Evolutionary conservation across 1,139 yeast genomes (phyloP).

Genomic region (Nakaseomyces bracarensis): DNA sequence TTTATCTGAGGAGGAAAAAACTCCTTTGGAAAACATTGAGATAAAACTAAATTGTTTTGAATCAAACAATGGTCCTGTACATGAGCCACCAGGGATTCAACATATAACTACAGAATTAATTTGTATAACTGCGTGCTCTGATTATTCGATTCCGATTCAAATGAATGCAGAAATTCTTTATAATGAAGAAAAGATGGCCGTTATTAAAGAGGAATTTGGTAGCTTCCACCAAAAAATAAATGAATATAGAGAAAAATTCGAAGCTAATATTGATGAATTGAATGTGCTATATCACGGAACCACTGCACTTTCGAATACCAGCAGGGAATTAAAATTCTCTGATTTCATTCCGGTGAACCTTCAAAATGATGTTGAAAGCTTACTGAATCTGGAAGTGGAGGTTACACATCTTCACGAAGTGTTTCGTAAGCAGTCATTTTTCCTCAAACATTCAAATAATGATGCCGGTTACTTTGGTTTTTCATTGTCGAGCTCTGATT

Average conservation of each 20-base stretch:
- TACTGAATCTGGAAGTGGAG: slow-evolving; percentile 18
- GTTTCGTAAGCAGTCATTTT: slow-evolving; percentile 19
- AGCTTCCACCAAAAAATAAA: slow-evolving; percentile 13
- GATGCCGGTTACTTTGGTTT: background rate
- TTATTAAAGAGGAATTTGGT: slow-evolving; percentile 12
- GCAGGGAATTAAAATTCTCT: slow-evolving; percentile 17
- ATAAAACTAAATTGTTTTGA: slow-evolving; percentile 26
- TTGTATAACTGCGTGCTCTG: slow-evolving; percentile 26
- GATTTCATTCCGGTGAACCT: slow-evolving; percentile 20
- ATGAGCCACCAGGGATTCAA: slow-evolving; percentile 24
- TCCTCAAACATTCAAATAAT: background rate
- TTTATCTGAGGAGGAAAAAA: slow-evolving; percentile 23
- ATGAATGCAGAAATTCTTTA: slow-evolving; percentile 25
- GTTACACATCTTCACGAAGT: slow-evolving; percentile 15
- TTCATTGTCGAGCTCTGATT: background rate
- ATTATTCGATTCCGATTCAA: slow-evolving; percentile 30
- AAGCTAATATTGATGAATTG: slow-evolving; percentile 13
- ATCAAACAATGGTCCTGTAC: slow-evolving; percentile 19
- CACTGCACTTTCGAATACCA: slow-evolving; percentile 10
- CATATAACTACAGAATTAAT: slow-evolving; percentile 20
- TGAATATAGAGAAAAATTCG: slow-evolving; percentile 14
- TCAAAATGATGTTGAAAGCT: slow-evolving; percentile 20
- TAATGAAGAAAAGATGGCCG: slow-evolving; percentile 14
- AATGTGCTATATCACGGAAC: slow-evolving; percentile 14
- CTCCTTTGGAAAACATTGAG: slow-evolving; percentile 22